Base-by-base conservation (phyloP, 306 rosid species). In the Vachellia collinsii region DNA sequence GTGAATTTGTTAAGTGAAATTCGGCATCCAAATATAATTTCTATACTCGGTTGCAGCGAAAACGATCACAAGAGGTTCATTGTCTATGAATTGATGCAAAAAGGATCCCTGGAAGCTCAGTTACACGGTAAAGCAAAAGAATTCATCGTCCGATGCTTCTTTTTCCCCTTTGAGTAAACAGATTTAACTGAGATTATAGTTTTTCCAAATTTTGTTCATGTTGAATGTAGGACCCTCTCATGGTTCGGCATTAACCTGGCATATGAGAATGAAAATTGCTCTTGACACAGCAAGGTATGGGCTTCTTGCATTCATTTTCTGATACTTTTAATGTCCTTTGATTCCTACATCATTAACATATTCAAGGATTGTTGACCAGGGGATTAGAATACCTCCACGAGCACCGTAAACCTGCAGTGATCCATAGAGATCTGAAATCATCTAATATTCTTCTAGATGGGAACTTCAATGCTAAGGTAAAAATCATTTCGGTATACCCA, bases 381-480 rank as follows among this genome's bases (percentile, higher is more conserved):
- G 99, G 91, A 83, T 87, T 95, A 80, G 98, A 95, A 78, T 90
- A 93, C 81, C 88, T 95, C 36, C 99, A 95, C 48, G 97, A 95
- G 87, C 91, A 92, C 79, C 93, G 96, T 87, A 72, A 82, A 71
- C 99, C 98, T 61, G 71, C 88, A 4, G 96, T 95, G 83, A 95
- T 95, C 79, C 98, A 93, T 83, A 90, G 98, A 86, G 99, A 95
- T 85, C 90, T 95, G 90, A 95, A 95, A 87, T 87, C 99, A 69
- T 93, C 99, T 67, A 93, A 95, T 89, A 89, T 95, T 83, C 99
- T 95, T 77, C 87, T 95, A 77, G 99, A 93, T 85, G 88, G 88
- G 85, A 86, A 92, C 86, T 95, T 93, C 90, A 93, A 93, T 78
- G 97, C 99, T 78, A 95, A 95, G 93, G 99, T 95, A 81, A 81